These are phyloP conservation scores for Aspergillus terreus DNA, from an alignment of 2,329 filamentous ascomycete genomes.

Conservation along the genomic window DNA sequence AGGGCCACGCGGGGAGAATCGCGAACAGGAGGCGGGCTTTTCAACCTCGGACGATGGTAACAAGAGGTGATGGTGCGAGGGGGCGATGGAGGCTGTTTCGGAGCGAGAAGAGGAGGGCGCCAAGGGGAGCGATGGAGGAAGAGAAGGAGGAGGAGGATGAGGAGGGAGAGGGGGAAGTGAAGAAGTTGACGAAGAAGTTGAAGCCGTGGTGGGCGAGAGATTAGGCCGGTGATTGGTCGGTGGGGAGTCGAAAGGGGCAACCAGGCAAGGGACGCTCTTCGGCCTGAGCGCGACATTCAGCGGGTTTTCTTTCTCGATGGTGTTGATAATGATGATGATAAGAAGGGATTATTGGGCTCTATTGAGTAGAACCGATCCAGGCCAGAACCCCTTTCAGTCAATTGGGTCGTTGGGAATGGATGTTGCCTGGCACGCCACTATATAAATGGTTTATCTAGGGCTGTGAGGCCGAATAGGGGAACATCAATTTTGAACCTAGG, in stretches of 20 bases:
- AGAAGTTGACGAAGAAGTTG: neutral
- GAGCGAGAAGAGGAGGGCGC: conserved; percentile 11
- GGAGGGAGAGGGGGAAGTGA: conserved; percentile 2
- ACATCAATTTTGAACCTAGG: too few species aligned
- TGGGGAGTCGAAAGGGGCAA: conserved; percentile 20
- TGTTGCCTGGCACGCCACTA: too few species aligned
- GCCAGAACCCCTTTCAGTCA: neutral
- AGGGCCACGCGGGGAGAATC: conserved; percentile 11
- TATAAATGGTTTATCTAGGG: too few species aligned
- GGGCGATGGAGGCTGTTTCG: conserved; percentile 25
- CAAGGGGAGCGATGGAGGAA: conserved; percentile 2
- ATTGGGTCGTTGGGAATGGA: too few species aligned
- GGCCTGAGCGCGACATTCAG: conserved; percentile 21
- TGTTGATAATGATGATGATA: neutral
- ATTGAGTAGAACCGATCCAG: neutral
- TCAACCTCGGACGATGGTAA: conserved; percentile 39
- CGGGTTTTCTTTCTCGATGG: neutral
- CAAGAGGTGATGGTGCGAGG: conserved; percentile 16
- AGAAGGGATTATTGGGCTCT: neutral
- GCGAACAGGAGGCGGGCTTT: conserved; percentile 17
- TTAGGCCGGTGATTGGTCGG: conserved; percentile 19
- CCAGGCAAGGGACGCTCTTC: conserved; percentile 13
- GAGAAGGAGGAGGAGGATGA: conserved; percentile 5
- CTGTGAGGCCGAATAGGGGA: too few species aligned
- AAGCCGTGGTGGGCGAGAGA: conserved; percentile 6